Percentiles rank a stretch among this genome's conserved stretches.
phyloP scores from a whole-genome alignment of 768 basidiomycete species.

The Pleurotus eryngii region DNA sequence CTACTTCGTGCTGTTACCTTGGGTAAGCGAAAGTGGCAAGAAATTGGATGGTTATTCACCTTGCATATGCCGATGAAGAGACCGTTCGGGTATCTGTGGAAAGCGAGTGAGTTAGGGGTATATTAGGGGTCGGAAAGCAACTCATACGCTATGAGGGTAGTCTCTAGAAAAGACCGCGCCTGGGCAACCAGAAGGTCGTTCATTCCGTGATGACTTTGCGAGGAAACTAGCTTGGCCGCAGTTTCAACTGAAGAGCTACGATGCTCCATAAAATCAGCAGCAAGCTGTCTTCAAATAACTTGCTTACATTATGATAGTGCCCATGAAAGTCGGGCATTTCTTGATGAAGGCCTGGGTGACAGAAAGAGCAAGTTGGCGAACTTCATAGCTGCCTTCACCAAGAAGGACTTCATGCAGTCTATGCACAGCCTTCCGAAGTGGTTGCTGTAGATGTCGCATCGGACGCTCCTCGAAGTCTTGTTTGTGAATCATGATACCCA shows the following conservation, averaged over 20 bases:
- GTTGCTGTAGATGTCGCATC: slow-evolving; percentile 51
- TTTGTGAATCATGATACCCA: slow-evolving; percentile 69
- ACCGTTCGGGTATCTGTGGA: slow-evolving; percentile 52
- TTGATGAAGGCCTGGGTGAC: slow-evolving; percentile 61
- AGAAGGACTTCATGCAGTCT: slow-evolving; percentile 49
- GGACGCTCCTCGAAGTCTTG: slow-evolving; percentile 61
- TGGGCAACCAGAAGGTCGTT: slow-evolving; percentile 53
- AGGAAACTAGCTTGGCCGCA: slow-evolving; percentile 43
- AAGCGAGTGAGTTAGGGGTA: slow-evolving; percentile 1
- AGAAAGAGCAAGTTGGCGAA: slow-evolving; percentile 63
- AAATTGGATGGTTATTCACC: slow-evolving; percentile 29
- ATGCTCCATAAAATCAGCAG: neutral
- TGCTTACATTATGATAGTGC: slow-evolving; percentile 53
- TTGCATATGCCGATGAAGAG: slow-evolving; percentile 56
- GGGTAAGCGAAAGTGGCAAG: neutral
- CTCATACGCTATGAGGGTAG: slow-evolving; percentile 45
- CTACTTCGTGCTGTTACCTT: slow-evolving; percentile 38
- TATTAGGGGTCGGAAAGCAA: neutral
- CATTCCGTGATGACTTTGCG: slow-evolving; percentile 47
- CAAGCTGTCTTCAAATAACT: neutral
- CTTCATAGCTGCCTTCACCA: slow-evolving; percentile 58
- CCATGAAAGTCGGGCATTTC: slow-evolving; percentile 50
- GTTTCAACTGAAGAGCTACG: slow-evolving; percentile 52
- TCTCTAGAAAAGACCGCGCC: slow-evolving; percentile 52
- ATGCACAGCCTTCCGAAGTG: slow-evolving; percentile 50